These are phyloP conservation scores for Grifola frondosa DNA, from an alignment of 1,284 basidiomycete genomes.

Conservation along the genomic window DNA sequence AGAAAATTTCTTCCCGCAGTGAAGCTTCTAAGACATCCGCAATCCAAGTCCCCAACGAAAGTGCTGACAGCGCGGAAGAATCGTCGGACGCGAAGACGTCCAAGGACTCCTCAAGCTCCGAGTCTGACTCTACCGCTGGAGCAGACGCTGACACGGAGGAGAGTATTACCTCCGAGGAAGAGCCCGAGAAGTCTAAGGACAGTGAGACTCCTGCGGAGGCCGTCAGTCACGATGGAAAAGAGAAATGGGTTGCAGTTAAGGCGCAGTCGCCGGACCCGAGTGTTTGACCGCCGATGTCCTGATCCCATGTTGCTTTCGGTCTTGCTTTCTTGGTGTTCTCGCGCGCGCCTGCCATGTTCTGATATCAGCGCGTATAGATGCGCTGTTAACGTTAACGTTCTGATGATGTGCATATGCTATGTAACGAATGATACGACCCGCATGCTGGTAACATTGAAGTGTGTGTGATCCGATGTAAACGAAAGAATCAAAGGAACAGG, in stretches of 20 bases:
- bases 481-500: no score
- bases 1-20: slow-evolving; percentile 44
- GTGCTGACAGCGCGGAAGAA: slow-evolving; percentile 1
- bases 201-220: slow-evolving; percentile 24
- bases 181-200: slow-evolving; percentile 43
- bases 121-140: slow-evolving; percentile 57
- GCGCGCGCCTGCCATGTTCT: neutral
- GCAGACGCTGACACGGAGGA: slow-evolving; percentile 72
- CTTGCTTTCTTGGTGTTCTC: no score
- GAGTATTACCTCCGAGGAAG: slow-evolving; percentile 72
- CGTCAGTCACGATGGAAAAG: slow-evolving; percentile 41
- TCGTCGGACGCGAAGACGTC: neutral
- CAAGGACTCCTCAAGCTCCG: slow-evolving; percentile 45
- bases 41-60: slow-evolving; percentile 9
- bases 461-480: no score
- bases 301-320: neutral
- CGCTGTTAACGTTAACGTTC: neutral
- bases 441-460: no score
- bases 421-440: no score
- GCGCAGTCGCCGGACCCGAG: slow-evolving; percentile 25
- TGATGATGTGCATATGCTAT: no score
- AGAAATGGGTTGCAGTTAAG: slow-evolving; percentile 75
- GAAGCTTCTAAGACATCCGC: slow-evolving; percentile 34
- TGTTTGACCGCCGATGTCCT: slow-evolving; percentile 1
- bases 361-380: neutral